Percentiles rank a stretch among this genome's conserved stretches.
These are phyloP conservation scores for Barnettozyma salicaria DNA, from an alignment of 805 yeast genomes.

Conservation along the genomic window DNA sequence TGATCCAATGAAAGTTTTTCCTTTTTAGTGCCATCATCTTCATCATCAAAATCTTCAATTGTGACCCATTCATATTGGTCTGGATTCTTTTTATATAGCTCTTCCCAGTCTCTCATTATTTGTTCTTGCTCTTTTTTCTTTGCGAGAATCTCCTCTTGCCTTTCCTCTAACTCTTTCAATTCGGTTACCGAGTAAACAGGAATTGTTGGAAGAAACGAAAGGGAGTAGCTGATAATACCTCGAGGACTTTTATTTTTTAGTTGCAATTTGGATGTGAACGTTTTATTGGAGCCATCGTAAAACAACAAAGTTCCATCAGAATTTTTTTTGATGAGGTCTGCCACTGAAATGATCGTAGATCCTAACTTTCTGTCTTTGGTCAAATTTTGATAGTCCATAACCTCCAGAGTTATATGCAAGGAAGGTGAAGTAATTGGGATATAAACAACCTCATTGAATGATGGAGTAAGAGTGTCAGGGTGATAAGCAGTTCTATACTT, in stretches of 20 bases:
- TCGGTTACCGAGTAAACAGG: slow-evolving; percentile 60
- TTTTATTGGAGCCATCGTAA: slow-evolving; percentile 45
- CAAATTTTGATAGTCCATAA: slow-evolving; percentile 61
- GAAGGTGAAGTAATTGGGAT: slow-evolving; percentile 55
- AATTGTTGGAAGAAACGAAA: slow-evolving; percentile 59
- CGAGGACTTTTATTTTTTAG: slow-evolving; percentile 37
- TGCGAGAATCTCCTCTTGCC: slow-evolving; percentile 34
- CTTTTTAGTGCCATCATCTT: slow-evolving; percentile 32
- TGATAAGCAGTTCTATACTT: slow-evolving; percentile 50
- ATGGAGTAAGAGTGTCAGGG: slow-evolving; percentile 49
- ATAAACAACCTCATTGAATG: slow-evolving; percentile 52
- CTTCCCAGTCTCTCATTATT: slow-evolving; percentile 40
- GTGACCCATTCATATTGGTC: slow-evolving; percentile 59
- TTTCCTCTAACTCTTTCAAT: slow-evolving; percentile 39
- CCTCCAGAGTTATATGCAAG: slow-evolving; percentile 51
- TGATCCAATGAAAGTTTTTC: slow-evolving; percentile 46
- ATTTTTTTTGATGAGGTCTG: slow-evolving; percentile 43
- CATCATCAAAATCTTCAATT: slow-evolving; percentile 36
- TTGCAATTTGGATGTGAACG: slow-evolving; percentile 31
- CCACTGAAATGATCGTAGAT: slow-evolving; percentile 42
- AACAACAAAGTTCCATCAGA: slow-evolving; percentile 41
- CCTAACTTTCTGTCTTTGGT: slow-evolving; percentile 65
- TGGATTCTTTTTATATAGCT: slow-evolving; percentile 50
- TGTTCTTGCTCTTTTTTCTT: slow-evolving; percentile 29
- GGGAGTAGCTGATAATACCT: slow-evolving; percentile 47